A percentile compares a stretch with the other conserved stretches of the same genome.
These are phyloP conservation scores for Diaporthe vaccinii DNA, from an alignment of 2,329 filamentous ascomycete genomes.

Conservation along the genomic window DNA sequence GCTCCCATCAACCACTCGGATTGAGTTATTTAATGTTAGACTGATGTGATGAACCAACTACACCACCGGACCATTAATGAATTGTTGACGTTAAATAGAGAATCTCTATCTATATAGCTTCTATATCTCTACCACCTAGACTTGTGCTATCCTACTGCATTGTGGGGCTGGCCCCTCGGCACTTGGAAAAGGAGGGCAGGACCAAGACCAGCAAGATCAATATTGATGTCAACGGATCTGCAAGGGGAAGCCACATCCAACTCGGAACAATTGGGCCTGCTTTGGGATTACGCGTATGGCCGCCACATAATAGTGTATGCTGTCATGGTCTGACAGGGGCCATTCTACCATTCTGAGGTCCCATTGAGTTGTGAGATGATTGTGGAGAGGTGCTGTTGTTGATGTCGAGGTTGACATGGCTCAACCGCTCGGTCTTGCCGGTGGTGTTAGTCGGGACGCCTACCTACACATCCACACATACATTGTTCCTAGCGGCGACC, in stretches of 20 bases:
- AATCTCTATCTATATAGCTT: too few species aligned
- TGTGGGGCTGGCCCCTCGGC: background rate
- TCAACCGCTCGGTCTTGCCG: background rate
- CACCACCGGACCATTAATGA: constrained; percentile 44
- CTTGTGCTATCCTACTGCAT: background rate
- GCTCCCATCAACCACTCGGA: background rate
- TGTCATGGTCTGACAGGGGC: background rate
- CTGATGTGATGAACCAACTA: constrained; percentile 64
- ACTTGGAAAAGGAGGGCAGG: background rate
- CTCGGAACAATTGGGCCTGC: background rate
- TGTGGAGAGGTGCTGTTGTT: background rate
- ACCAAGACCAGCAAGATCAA: background rate
- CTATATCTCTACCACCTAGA: too few species aligned
- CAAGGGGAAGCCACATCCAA: background rate
- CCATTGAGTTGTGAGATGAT: background rate
- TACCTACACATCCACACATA: background rate
- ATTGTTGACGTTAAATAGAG: too few species aligned
- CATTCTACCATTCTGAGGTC: background rate
- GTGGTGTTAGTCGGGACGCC: background rate
- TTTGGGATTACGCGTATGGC: background rate
- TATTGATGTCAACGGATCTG: background rate
- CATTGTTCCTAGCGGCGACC: too few species aligned
- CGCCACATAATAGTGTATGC: background rate
- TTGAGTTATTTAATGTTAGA: constrained; percentile 52
- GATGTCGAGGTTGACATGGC: background rate